A percentile compares a stretch with the other conserved stretches of the same genome.
These are phyloP conservation scores for Ephemerocybe angulata DNA, from an alignment of 768 basidiomycete genomes.

Conservation along the genomic window DNA sequence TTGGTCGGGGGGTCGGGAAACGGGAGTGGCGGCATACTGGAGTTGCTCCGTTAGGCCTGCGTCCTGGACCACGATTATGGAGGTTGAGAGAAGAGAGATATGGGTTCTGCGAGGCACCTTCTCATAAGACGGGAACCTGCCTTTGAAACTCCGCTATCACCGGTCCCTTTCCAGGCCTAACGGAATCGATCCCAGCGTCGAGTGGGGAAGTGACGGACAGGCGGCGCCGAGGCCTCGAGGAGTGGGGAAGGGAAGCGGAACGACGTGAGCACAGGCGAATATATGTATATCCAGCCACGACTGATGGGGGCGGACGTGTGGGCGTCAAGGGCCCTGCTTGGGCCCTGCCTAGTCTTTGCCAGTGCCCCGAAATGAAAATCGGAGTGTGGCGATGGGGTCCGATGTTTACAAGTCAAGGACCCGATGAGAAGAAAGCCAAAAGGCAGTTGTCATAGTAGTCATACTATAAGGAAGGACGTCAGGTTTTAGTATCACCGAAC, in stretches of 20 bases:
- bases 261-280: background rate
- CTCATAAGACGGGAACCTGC: constrained; percentile 10
- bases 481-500: constrained; percentile 3
- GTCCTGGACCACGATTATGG: background rate
- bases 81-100: constrained; percentile 6
- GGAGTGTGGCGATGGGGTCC: background rate
- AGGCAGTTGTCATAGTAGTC: constrained; percentile 1
- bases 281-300: background rate
- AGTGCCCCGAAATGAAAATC: background rate
- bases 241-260: background rate
- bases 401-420: background rate
- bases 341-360: too few species aligned
- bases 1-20: constrained; percentile 61
- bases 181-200: constrained; percentile 5
- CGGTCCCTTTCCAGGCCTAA: constrained; percentile 8
- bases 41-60: background rate
- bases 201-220: too few species aligned
- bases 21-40: constrained; percentile 14
- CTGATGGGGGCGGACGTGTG: too few species aligned
- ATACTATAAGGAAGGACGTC: background rate
- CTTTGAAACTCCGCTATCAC: constrained; percentile 21
- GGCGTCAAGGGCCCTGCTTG: too few species aligned
- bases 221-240: background rate
- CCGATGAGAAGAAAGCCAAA: background rate
- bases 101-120: constrained; percentile 11